Evolutionary conservation across 192 early-diverging fungal genomes (phyloP), one percentile per base, ranked within the genome.

Genomic region (Glomus cerebriforme): DNA sequence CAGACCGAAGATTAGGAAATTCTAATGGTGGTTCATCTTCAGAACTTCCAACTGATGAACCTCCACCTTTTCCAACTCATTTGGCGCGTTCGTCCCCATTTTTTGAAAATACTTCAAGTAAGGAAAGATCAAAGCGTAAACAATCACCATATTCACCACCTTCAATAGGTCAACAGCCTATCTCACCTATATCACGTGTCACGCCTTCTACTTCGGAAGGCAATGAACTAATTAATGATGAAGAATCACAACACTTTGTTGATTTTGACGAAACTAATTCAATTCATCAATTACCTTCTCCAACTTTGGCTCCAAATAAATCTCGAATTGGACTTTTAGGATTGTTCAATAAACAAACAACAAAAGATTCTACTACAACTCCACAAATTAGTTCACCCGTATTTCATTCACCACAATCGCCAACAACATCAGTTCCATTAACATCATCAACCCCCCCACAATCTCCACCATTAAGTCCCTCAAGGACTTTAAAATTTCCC

Each of bases 391-490:
- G 5, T 45, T 58, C 71, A 54, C 71, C 43, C 22, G 7, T 22
- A 49, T 47, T 47, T 9, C 71, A 24, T 62, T 29, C 22, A n/a
- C 13, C 12, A 24, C 37, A 24, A 19, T 58, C 31, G 13, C 24
- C 71, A 49, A 24, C 31, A 7, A 26, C 27, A 49, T 17, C 62
- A 45, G 9, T 62, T 29, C 24, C 24, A 29, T 45, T 24, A 29
- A 22, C 62, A 29, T 27, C 62, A 8, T 13, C 74, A 75, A 54
- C 34, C 4, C 62, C 75, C 27, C 75, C 75, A 47, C 75, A 77
- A 77, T 77, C 75, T 12, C 75, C 75, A 43, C 75, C 75, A 47
- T 49, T 65, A 34, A 77, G 60, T 65, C 75, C 75, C 13, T 47
- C 37, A 45, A 26, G 22, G 32, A 27, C 43, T 0, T 37, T 19